Evolutionary conservation across 2,329 filamentous ascomycete species (phyloP), one percentile per base, ranked within the genome.

Genomic region (Aspergillus bombycis): DNA sequence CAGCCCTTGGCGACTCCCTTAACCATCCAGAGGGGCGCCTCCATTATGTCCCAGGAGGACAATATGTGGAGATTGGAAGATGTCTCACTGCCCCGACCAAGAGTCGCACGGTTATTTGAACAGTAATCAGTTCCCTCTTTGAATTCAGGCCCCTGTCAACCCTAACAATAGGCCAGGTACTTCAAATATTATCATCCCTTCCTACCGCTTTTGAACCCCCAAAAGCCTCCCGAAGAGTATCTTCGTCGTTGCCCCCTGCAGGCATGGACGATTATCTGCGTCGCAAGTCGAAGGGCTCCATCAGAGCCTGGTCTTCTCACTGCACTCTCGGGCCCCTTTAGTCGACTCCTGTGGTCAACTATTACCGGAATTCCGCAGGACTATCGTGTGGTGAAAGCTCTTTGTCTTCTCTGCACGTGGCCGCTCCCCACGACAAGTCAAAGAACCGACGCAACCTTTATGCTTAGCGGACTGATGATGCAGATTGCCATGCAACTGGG

Each of bases 401-500:
- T 89, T 50, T 88, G 86, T 70, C 72, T 89, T 57, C 77, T 89
- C 16, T 89, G 87, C 72, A 86, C 86, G 16, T 89, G 87, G 87
- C 87, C 87, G 7, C 74, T 89, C 12, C 87, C 87, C 0, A 86
- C 84, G 32, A 87, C 85, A 32, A 86, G 85, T 41, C 88, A 87
- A 3, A 85, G 84, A 32, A 84, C 83, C 1, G 87, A 89, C 69
- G 85, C 86, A 3, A 89, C 87, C 0, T 88, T 88, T 70, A 88
- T 88, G 81, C 79, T 88, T 8, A 85, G 84, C 61, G 87, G 87
- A 16, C 75, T 87, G 64, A 89, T 89, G 87, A 88, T 89, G 82
- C 86, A 89, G 70, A 83, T 88, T 60, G 86, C 87, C 14, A 86
- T 88, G 82, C 86, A 89, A 67, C 83, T 88, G 64, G 87, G 87